Percentiles rank a stretch among this genome's conserved stretches.
phyloP scores from a whole-genome alignment of 2,329 filamentous ascomycete species.

The Ophiostoma fasciatum region DNA sequence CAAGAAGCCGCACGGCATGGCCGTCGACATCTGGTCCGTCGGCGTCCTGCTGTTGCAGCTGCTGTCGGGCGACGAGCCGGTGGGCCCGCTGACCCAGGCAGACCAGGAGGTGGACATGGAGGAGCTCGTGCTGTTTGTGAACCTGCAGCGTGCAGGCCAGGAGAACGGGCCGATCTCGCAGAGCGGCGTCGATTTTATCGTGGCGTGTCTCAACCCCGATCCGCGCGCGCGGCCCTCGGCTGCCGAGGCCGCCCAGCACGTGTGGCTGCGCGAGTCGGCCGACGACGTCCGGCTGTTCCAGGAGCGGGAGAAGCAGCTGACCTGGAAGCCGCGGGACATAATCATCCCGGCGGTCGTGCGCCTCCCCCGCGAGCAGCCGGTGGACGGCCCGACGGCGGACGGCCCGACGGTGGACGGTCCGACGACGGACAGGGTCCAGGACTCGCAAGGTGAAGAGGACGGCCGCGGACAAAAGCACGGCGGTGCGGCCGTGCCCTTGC shows the following conservation, averaged over 20 bases:
- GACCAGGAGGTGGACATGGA: conserved; percentile 6
- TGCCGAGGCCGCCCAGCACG: conserved; percentile 1
- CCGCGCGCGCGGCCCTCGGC: conserved; percentile 7
- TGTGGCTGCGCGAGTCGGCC: conserved; percentile 7
- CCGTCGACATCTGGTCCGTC: conserved; percentile 38
- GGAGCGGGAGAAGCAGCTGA: conserved; percentile 2
- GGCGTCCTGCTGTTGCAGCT: conserved; percentile 29
- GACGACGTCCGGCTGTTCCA: conserved; percentile 4
- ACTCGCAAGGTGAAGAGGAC: too few species aligned
- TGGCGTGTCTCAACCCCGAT: conserved; percentile 6
- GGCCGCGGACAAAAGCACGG: too few species aligned
- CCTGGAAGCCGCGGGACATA: conserved; percentile 10
- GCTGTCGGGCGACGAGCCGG: conserved; percentile 12
- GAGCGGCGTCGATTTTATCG: conserved; percentile 7
- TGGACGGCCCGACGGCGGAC: too few species aligned
- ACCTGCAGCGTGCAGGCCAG: neutral
- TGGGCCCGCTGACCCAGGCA: conserved; percentile 11
- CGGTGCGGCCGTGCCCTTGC: too few species aligned
- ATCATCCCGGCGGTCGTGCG: conserved; percentile 9
- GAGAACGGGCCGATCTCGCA: conserved; percentile 5
- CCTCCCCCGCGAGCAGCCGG: neutral
- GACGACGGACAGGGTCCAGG: too few species aligned
- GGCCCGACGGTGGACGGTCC: too few species aligned
- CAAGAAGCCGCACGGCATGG: conserved; percentile 17
- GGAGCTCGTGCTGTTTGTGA: conserved; percentile 7